A percentile compares a stretch with the other conserved stretches of the same genome.
Evolutionary conservation across 192 early-diverging fungal genomes (phyloP).

Genomic region (Backusella psychrophila): DNA sequence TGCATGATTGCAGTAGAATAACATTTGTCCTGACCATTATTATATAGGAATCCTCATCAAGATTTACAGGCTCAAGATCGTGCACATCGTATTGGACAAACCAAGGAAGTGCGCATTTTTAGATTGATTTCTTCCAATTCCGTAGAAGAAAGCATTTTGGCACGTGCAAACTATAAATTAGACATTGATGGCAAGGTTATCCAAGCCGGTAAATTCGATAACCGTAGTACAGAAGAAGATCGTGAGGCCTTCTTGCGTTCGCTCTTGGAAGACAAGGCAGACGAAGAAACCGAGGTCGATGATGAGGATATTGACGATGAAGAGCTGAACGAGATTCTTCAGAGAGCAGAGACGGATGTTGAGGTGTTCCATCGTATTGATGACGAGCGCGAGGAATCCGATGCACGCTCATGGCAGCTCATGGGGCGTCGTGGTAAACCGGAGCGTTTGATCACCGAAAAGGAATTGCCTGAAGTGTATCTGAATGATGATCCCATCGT

Average conservation of each 20-base stretch:
- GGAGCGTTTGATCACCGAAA: slow-evolving; percentile 81
- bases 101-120: slow-evolving; percentile 95
- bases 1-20: neutral
- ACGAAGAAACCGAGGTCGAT: slow-evolving; percentile 65
- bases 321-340: slow-evolving; percentile 91
- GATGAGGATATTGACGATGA: slow-evolving; percentile 80
- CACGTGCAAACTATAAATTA: slow-evolving; percentile 91
- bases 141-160: slow-evolving; percentile 92
- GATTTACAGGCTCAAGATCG: slow-evolving; percentile 99
- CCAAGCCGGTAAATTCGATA: slow-evolving; percentile 99
- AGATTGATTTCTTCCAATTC: slow-evolving; percentile 88
- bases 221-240: slow-evolving; percentile 91
- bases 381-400: slow-evolving; percentile 54
- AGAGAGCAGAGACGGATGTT: slow-evolving; percentile 82
- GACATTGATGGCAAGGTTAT: slow-evolving; percentile 99
- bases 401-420: slow-evolving; percentile 50
- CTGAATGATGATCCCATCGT: slow-evolving; percentile 57
- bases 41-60: slow-evolving; percentile 83
- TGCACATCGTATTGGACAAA: slow-evolving; percentile 99
- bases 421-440: slow-evolving; percentile 59
- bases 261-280: slow-evolving; percentile 83
- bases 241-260: slow-evolving; percentile 88
- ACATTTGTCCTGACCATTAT: neutral
- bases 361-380: slow-evolving; percentile 76
- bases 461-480: slow-evolving; percentile 85